Evolutionary conservation across 305 asterid genomes (phyloP), one percentile per base, ranked within the genome.

Genomic region (Striga hermonthica): DNA sequence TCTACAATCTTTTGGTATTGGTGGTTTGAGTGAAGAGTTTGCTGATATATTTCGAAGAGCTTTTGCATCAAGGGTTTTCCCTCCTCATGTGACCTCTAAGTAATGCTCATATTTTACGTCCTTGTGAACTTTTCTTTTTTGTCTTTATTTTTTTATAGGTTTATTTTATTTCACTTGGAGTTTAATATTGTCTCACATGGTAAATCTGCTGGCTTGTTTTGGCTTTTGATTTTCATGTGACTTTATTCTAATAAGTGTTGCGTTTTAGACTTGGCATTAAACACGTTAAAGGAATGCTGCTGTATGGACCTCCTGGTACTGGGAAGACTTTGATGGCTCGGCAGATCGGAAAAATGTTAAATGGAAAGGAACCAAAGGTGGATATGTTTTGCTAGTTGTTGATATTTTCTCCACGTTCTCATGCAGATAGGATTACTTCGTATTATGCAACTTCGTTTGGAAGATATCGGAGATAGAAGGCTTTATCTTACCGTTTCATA

Each of bases 271-370:
- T 91, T 74, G 99, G 99, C 53, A 88, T 94, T 81, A 91, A 88
- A 81, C 99, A 94, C 77, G 99, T 94, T 47, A 94, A 94, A 74
- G 99, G 99, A 79, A 94, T 94, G 97, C 84, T 94, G 76, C 96
- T 94, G 57, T 80, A 60, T 77, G 99, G 98, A 71, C 98, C 98
- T 72, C 98, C 99, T 80, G 99, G 99, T 75, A 94, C 99, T 63
- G 99, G 97, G 60, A 94, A 94, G 86, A 94, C 99, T 58, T 81
- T 90, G 66, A 91, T 94, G 95, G 99, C 99, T 69, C 98, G 99
- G 28, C 99, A 94, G 85, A 94, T 94, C 76, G 99, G 99, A 59
- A 94, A 90, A 74, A 88, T 94, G 91, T 78, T 94, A 71, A 84
- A 94, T 68, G 99, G 98, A 66, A 94, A 91, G 81, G 99, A 94